These are phyloP conservation scores for Coleophoma crateriformis DNA, from an alignment of 2,329 filamentous ascomycete species.

Conservation along the genomic window DNA sequence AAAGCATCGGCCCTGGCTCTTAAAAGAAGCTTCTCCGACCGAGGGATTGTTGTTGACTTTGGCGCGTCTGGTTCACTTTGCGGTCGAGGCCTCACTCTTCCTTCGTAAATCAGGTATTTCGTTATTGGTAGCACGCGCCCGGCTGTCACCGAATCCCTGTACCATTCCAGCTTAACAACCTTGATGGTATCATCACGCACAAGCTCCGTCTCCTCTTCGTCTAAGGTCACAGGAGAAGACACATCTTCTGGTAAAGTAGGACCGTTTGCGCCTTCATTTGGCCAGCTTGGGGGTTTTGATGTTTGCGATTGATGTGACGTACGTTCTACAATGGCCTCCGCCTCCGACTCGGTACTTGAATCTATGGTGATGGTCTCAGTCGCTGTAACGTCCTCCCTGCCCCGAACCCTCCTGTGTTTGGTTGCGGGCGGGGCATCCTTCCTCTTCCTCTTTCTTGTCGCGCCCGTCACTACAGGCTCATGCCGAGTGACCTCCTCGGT, in stretches of 20 bases:
- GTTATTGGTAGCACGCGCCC: conserved; percentile 40
- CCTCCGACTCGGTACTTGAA: conserved; percentile 30
- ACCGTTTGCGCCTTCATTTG: background rate
- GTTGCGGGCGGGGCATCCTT: conserved; percentile 1
- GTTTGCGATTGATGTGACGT: background rate
- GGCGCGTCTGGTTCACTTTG: conserved; percentile 10
- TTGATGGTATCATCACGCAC: conserved; percentile 30
- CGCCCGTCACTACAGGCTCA: background rate
- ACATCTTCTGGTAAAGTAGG: background rate
- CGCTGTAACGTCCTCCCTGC: conserved; percentile 6
- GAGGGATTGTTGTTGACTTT: conserved; percentile 14
- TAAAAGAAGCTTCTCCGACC: conserved; percentile 19
- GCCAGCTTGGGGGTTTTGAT: no score
- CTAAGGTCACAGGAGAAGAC: background rate
- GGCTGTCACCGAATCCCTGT: conserved; percentile 44
- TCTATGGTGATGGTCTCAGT: conserved; percentile 14
- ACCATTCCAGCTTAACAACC: conserved; percentile 56
- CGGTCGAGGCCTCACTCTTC: conserved; percentile 18
- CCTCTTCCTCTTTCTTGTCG: conserved; percentile 8
- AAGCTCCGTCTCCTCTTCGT: background rate
- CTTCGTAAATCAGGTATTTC: conserved; percentile 50
- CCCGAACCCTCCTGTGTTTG: conserved; percentile 20
- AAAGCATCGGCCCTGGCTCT: conserved; percentile 19
- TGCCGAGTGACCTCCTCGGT: background rate
- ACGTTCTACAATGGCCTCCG: conserved; percentile 3